These are phyloP conservation scores for Fusarium ramigenum DNA, from an alignment of 2,329 filamentous ascomycete genomes.

Conservation along the genomic window DNA sequence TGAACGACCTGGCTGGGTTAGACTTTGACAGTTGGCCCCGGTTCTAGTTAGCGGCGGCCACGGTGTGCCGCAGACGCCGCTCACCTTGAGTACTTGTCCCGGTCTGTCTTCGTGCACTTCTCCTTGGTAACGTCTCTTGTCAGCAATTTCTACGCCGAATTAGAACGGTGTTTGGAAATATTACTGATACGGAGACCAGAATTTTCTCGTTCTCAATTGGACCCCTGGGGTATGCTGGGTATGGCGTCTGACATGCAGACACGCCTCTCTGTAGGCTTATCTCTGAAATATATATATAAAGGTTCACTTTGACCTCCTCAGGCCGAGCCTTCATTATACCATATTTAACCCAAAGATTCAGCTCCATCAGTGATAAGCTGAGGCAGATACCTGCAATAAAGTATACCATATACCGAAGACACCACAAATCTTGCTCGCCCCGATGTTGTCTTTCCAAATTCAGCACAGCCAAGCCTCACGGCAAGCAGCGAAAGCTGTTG, in stretches of 20 bases:
- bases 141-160: conserved; percentile 12
- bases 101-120: conserved; percentile 37
- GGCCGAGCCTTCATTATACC: conserved; percentile 15
- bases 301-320: conserved; percentile 17
- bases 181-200: conserved; percentile 4
- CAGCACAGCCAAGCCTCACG: conserved; percentile 37
- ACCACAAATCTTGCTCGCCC: conserved; percentile 2
- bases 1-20: conserved; percentile 4
- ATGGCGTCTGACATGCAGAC: conserved; percentile 3
- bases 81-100: conserved; percentile 29
- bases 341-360: conserved; percentile 10
- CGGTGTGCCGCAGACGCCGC: conserved; percentile 27
- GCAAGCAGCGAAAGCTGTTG: conserved; percentile 40
- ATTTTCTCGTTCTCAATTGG: not conserved
- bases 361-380: not conserved
- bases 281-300: conserved; percentile 30
- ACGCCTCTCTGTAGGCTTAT: conserved; percentile 15
- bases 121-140: conserved; percentile 15
- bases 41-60: conserved; percentile 1
- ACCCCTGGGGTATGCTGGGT: conserved; percentile 1
- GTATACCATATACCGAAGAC: conserved; percentile 7
- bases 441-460: conserved; percentile 44
- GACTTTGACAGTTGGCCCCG: not conserved
- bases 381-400: conserved; percentile 7
- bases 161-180: conserved; percentile 1